A percentile compares a stretch with the other conserved stretches of the same genome.
Conservation (phyloP, 768 basidiomycete genomes). For the Cystobasidium onofrii region DNA sequence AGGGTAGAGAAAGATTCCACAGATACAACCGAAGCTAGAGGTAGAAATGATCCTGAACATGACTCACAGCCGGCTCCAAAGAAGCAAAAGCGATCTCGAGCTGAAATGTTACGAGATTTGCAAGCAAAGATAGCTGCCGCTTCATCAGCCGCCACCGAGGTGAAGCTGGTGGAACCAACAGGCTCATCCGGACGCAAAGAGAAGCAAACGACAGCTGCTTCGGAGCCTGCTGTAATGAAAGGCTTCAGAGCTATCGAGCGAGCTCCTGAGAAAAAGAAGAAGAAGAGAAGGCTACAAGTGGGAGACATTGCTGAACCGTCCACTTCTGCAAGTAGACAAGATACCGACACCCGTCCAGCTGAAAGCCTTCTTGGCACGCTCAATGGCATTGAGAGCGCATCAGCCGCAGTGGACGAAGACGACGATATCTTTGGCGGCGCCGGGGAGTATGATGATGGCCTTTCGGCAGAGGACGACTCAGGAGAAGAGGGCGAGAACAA, state of each 20-base stretch:
- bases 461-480: background rate
- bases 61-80: background rate
- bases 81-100: constrained; percentile 22
- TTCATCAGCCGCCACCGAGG: background rate
- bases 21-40: too few relatives aligned
- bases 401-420: too few relatives aligned
- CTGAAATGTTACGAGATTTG: constrained; percentile 26
- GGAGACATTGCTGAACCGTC: background rate
- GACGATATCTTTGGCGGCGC: constrained; percentile 20
- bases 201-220: background rate
- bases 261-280: constrained; percentile 17
- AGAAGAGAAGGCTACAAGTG: constrained; percentile 1
- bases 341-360: too few relatives aligned
- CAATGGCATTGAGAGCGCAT: too few relatives aligned
- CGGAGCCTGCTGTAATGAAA: constrained; percentile 6
- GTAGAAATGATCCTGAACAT: background rate
- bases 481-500: background rate
- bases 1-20: background rate
- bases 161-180: background rate
- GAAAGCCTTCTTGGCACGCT: too few relatives aligned
- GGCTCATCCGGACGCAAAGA: background rate
- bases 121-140: constrained; percentile 26
- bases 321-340: background rate
- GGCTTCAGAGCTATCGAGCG: constrained; percentile 12
- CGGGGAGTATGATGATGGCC: constrained; percentile 12